Evolutionary conservation across 352 stramenopile genomes (phyloP), one percentile per base, ranked within the genome.

Genomic region (Pythium coloratum): DNA sequence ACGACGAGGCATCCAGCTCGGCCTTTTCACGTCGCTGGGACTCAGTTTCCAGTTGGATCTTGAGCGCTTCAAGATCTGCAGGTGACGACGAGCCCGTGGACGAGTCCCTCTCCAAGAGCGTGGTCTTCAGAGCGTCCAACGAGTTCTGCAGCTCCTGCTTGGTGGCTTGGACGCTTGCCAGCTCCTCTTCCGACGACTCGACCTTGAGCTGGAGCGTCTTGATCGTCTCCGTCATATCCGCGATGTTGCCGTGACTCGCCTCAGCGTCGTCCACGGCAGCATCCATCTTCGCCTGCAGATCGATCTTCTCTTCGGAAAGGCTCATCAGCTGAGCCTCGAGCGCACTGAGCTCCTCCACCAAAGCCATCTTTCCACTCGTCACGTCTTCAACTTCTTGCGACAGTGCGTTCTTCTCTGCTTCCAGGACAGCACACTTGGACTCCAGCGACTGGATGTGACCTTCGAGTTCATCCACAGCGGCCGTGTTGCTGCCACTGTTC

Each of bases 1-100:
- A 92, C 34, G 84, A 92, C 46, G 80, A 73, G 8, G 89, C 74
- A 54, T 92, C 84, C 24, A 90, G 69, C 42, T 86, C 75, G 3
- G 90, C 72, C 38, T 73, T 88, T 50, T 70, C 57, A 5, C 80
- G 71, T 5, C 71, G 58, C 40, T 77, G 66, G 6, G 56, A 58
- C 38, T 87, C 77, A n/a, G 53, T 63, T 18, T 85, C 81, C 36
- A 89, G 59, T 10, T 73, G 80, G 30, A 76, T 60, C 26, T 70
- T 76, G n/a, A 88, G 57, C 32, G 69, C 36, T 7, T 80, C 55
- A 38, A 65, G 2, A 12, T 69, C 61, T 20, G 8, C 56, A 30
- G 20, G 16, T 5, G 30, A 49, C 30, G 30, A 13, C 30, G 30
- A 4, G 6, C 46, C 46, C 32, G 2, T 6, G 2, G 8, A 32